phyloP scores from a whole-genome alignment of 2,329 filamentous ascomycete genomes.

The Colletotrichum spaethianum region DNA sequence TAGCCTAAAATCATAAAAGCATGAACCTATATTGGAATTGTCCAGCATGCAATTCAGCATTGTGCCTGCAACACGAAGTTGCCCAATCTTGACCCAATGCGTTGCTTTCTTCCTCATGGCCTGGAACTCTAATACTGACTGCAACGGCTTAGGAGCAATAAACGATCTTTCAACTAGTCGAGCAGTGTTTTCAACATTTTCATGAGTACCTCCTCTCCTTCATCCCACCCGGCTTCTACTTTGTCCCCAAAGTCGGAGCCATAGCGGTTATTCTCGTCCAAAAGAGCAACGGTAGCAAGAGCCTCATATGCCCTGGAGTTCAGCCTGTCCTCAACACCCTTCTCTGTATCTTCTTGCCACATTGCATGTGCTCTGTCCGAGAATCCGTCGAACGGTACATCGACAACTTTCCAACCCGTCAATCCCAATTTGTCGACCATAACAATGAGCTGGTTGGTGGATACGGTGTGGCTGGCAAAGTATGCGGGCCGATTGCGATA shows the following conservation, averaged over 20 bases:
- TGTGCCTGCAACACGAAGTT: no score
- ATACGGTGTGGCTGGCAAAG: constrained; percentile 30
- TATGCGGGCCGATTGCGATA: constrained; percentile 24
- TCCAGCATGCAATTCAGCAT: no score
- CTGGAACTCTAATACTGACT: not conserved
- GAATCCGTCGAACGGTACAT: constrained; percentile 1
- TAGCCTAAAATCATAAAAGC: no score
- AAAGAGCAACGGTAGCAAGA: constrained; percentile 33
- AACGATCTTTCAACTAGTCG: not conserved
- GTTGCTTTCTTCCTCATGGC: no score
- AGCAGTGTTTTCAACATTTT: constrained; percentile 4
- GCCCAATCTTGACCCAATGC: no score
- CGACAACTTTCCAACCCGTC: not conserved
- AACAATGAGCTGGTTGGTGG: constrained; percentile 32
- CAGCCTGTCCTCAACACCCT: constrained; percentile 26
- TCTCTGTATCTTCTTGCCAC: constrained; percentile 30
- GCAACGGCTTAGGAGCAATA: not conserved
- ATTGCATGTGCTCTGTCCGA: not conserved
- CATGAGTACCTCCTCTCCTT: not conserved
- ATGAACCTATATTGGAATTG: no score
- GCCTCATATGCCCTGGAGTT: constrained; percentile 33
- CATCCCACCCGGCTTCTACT: constrained; percentile 33
- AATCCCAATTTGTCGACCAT: not conserved
- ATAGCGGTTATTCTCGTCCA: constrained; percentile 40
- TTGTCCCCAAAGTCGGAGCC: constrained; percentile 33